These are phyloP conservation scores for Ophiostoma populinum DNA, from an alignment of 2,329 filamentous ascomycete species.

Conservation along the genomic window DNA sequence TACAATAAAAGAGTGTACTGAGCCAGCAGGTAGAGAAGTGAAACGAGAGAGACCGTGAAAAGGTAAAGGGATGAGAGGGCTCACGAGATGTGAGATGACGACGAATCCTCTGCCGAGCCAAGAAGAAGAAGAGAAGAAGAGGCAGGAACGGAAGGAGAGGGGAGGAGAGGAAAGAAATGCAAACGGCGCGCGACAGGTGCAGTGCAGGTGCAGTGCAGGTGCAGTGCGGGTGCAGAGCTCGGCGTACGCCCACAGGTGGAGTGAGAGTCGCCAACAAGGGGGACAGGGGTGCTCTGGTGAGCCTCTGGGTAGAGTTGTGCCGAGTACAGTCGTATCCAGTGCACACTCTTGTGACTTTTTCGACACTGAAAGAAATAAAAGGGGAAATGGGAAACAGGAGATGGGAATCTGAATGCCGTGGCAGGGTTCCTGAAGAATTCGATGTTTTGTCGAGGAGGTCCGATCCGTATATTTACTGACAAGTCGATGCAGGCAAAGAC, in stretches of 20 bases:
- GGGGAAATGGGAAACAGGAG: slow-evolving; percentile 3
- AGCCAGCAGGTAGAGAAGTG: slow-evolving; percentile 38
- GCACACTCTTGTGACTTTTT: too few relatives aligned
- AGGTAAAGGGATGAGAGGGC: slow-evolving; percentile 20
- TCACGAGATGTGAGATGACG: slow-evolving; percentile 18
- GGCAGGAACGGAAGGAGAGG: slow-evolving; percentile 4
- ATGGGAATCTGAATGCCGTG: slow-evolving; percentile 2
- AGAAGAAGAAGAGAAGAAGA: slow-evolving; percentile 17
- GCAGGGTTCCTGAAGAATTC: slow-evolving; percentile 2
- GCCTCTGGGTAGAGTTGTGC: too few relatives aligned
- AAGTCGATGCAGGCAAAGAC: too few relatives aligned
- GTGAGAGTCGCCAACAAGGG: too few relatives aligned
- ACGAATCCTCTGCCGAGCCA: slow-evolving; percentile 29
- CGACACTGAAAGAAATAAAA: neutral
- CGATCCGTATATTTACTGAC: too few relatives aligned
- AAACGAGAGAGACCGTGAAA: slow-evolving; percentile 16
- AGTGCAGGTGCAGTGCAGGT: too few relatives aligned
- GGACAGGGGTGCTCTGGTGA: too few relatives aligned
- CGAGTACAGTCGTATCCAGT: too few relatives aligned
- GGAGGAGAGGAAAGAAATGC: slow-evolving; percentile 1
- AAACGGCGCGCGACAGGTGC: too few relatives aligned
- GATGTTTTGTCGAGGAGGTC: too few relatives aligned
- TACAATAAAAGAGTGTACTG: slow-evolving; percentile 27
- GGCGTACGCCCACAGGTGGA: too few relatives aligned
- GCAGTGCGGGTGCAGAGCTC: too few relatives aligned